Evolutionary conservation across 352 stramenopile species (phyloP).

Genomic region (Phytophthora quininea): DNA sequence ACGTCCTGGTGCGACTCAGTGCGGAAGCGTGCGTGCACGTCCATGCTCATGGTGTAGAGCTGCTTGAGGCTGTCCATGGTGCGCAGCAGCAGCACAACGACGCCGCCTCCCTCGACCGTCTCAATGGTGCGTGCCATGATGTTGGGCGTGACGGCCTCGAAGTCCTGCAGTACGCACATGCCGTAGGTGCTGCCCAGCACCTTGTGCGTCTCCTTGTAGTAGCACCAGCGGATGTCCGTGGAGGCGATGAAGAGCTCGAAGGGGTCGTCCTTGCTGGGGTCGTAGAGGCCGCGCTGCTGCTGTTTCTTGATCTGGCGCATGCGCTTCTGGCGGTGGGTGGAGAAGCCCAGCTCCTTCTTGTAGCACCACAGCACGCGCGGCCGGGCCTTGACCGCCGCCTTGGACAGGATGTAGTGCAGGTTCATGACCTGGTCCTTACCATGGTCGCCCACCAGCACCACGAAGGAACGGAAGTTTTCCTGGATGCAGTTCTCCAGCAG

Average conservation of each 20-base stretch:
- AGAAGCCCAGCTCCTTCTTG: conserved; percentile 99
- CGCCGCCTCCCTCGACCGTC: conserved; percentile 97
- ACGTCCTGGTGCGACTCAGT: conserved; percentile 95
- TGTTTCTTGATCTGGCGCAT: conserved; percentile 93
- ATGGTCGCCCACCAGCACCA: conserved; percentile 97
- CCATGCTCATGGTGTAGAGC: conserved; percentile 99
- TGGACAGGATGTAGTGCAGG: conserved; percentile 96
- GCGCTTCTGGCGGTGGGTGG: conserved; percentile 92
- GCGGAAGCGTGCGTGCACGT: conserved; percentile 91
- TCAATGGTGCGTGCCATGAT: conserved; percentile 90
- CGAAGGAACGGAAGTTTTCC: conserved; percentile 93
- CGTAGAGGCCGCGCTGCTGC: conserved; percentile 89
- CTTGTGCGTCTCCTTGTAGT: conserved; percentile 98
- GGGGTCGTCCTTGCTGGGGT: conserved; percentile 89
- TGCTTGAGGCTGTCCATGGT: conserved; percentile 99
- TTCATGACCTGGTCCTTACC: conserved; percentile 99
- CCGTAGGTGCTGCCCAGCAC: conserved; percentile 97
- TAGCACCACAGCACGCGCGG: conserved; percentile 98
- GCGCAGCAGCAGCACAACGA: conserved; percentile 97
- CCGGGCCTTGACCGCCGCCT: conserved; percentile 92
- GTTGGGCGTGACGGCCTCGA: conserved; percentile 95
- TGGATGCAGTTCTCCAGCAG: conserved; percentile 96
- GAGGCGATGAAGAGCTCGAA: conserved; percentile 99
- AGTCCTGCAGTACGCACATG: conserved; percentile 98
- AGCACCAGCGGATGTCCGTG: conserved; percentile 98